phyloP scores from a whole-genome alignment of 495 filamentous ascomycete genomes.

The Aspergillus olivimuriae region DNA sequence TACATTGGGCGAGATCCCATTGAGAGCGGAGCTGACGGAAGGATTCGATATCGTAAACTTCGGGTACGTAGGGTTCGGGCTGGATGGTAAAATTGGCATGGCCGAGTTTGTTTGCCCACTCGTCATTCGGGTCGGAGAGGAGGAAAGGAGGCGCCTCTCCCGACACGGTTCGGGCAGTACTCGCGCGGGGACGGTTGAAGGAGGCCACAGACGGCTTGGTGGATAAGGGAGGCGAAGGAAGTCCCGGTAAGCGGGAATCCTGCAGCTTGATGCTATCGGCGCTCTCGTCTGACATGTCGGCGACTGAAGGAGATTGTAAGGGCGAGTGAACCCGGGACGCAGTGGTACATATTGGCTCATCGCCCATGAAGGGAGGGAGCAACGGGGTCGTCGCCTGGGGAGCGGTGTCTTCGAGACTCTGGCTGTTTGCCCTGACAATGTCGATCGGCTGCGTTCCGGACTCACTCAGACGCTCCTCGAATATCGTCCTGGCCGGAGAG shows the following conservation, averaged over 20 bases:
- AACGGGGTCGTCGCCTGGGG: slow-evolving; percentile 71
- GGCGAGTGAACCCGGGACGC: slow-evolving; percentile 58
- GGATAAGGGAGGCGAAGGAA: slow-evolving; percentile 73
- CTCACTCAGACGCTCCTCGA: slow-evolving; percentile 52
- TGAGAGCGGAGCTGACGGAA: slow-evolving; percentile 65
- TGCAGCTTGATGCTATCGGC: slow-evolving; percentile 27
- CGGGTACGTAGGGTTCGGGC: slow-evolving; percentile 71
- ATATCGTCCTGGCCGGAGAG: slow-evolving; percentile 60
- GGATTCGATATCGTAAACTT: slow-evolving; percentile 48
- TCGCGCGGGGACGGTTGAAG: slow-evolving; percentile 49
- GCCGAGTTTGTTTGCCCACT: slow-evolving; percentile 76
- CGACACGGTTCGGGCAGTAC: slow-evolving; percentile 43
- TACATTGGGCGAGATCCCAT: slow-evolving; percentile 74
- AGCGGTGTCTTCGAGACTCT: slow-evolving; percentile 48
- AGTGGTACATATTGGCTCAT: slow-evolving; percentile 34
- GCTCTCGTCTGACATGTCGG: slow-evolving; percentile 34
- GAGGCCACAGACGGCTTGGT: slow-evolving; percentile 73
- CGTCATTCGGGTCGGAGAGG: slow-evolving; percentile 60
- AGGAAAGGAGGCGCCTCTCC: slow-evolving; percentile 53
- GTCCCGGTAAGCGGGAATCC: slow-evolving; percentile 40
- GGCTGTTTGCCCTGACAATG: slow-evolving; percentile 48
- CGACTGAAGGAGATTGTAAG: slow-evolving; percentile 72
- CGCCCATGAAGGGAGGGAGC: slow-evolving; percentile 70
- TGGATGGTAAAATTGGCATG: slow-evolving; percentile 90
- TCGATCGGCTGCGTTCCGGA: slow-evolving; percentile 47